Conservation (phyloP, 2,329 filamentous ascomycete genomes). For the Penicillium sp. region DNA sequence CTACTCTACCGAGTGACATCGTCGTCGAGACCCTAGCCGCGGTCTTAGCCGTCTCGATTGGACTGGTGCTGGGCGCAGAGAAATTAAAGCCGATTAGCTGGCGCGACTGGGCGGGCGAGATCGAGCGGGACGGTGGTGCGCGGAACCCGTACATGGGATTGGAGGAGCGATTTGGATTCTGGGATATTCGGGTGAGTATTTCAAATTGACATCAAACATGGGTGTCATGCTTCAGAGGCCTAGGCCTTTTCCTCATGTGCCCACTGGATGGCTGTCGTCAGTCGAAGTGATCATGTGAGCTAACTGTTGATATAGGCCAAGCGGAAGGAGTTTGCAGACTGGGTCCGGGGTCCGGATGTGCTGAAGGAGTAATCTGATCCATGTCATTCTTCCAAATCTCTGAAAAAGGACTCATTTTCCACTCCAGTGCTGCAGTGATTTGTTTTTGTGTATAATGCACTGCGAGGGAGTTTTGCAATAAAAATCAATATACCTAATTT, state of each 20-base stretch:
- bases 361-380: slow-evolving; percentile 26
- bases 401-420: background rate
- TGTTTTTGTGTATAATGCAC: slow-evolving; percentile 21
- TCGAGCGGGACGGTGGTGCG: slow-evolving; percentile 65
- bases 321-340: slow-evolving; percentile 74
- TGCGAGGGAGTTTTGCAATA: slow-evolving; percentile 1
- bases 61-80: slow-evolving; percentile 76
- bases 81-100: slow-evolving; percentile 82
- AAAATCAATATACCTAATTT: background rate
- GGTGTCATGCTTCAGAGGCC: background rate
- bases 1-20: slow-evolving; percentile 77
- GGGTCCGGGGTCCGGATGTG: slow-evolving; percentile 55
- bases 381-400: too few species aligned
- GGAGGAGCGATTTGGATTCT: slow-evolving; percentile 80
- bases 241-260: background rate
- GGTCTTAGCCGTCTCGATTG: slow-evolving; percentile 76
- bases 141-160: slow-evolving; percentile 78
- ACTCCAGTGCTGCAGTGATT: background rate
- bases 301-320: slow-evolving; percentile 47
- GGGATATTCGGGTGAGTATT: slow-evolving; percentile 73
- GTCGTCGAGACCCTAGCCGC: slow-evolving; percentile 80
- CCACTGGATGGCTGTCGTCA: background rate
- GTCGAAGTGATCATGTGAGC: background rate
- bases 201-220: background rate
- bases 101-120: slow-evolving; percentile 73